Evolutionary conservation across 306 rosid genomes (phyloP).

Genomic region (Luffa aegyptiaca): DNA sequence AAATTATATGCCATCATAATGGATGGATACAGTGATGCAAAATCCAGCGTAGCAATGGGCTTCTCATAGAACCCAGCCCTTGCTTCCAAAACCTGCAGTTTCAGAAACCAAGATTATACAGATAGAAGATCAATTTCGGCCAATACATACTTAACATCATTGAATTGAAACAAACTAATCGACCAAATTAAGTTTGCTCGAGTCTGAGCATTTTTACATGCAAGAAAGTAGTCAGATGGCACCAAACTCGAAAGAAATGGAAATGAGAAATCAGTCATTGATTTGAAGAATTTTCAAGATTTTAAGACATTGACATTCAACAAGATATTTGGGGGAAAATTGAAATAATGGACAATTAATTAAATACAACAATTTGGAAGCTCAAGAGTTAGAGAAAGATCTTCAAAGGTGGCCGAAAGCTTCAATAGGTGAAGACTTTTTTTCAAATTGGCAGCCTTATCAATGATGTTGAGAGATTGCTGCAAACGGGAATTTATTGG

Average conservation of each 20-base stretch:
- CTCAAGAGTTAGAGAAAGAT: not conserved
- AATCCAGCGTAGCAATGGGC: slow-evolving; percentile 96
- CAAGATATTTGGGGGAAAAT: not conserved
- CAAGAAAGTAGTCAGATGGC: not conserved
- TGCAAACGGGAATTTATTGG: not conserved
- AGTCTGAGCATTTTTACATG: not conserved
- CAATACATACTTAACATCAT: not conserved
- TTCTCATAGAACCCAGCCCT: slow-evolving; percentile 88
- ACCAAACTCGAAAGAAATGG: not conserved
- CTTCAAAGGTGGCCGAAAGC: not conserved
- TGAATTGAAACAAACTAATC: not conserved
- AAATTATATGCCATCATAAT: slow-evolving; percentile 99
- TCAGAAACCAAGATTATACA: not conserved
- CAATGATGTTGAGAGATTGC: not conserved
- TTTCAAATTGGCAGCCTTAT: not conserved
- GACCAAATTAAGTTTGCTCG: not conserved
- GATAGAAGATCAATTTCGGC: not conserved
- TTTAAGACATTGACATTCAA: not conserved
- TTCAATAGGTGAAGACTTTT: too few species aligned
- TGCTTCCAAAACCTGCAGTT: slow-evolving; percentile 85
- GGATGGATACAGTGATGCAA: slow-evolving; percentile 94
- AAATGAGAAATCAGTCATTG: not conserved
- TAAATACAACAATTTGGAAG: not conserved
- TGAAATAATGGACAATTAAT: not conserved
- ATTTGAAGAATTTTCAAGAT: not conserved